These are phyloP conservation scores for Papilionanthe hybrid DNA, from an alignment of 116 monocot species.

Conservation along the genomic window DNA sequence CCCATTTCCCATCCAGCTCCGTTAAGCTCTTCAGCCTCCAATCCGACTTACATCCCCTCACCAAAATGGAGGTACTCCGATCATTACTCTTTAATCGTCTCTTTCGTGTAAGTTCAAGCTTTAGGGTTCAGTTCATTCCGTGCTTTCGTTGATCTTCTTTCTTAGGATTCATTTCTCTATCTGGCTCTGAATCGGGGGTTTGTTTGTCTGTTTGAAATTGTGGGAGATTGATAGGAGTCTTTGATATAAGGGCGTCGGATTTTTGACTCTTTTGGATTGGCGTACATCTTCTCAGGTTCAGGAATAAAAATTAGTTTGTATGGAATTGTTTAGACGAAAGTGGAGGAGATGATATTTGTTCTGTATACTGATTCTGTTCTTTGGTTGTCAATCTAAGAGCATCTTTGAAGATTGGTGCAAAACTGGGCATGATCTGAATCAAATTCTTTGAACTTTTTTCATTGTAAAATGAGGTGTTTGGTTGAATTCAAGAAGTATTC, in stretches of 20 bases:
- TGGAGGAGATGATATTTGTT: too few species aligned
- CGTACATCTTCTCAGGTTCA: neutral
- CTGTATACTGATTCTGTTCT: neutral
- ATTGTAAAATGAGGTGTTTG: too few species aligned
- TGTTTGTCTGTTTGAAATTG: neutral
- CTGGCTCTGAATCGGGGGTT: neutral
- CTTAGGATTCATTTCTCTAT: neutral
- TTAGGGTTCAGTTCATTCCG: neutral
- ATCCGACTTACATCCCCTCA: neutral
- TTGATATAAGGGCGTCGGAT: neutral
- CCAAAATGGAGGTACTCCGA: constrained; percentile 2
- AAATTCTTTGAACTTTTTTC: too few species aligned
- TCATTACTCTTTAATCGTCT: neutral
- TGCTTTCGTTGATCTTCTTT: neutral
- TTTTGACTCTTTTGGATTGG: neutral
- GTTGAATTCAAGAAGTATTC: too few species aligned
- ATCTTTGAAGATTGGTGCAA: neutral
- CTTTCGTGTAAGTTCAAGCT: neutral
- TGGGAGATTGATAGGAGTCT: neutral
- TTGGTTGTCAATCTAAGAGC: neutral
- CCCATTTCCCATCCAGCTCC: neutral
- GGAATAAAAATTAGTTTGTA: neutral
- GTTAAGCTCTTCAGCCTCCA: neutral
- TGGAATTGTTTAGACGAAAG: too few species aligned
- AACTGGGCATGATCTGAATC: too few species aligned